Base-by-base conservation (phyloP, 83 land plant genomes). In the Diphasiastrum complanatum region DNA sequence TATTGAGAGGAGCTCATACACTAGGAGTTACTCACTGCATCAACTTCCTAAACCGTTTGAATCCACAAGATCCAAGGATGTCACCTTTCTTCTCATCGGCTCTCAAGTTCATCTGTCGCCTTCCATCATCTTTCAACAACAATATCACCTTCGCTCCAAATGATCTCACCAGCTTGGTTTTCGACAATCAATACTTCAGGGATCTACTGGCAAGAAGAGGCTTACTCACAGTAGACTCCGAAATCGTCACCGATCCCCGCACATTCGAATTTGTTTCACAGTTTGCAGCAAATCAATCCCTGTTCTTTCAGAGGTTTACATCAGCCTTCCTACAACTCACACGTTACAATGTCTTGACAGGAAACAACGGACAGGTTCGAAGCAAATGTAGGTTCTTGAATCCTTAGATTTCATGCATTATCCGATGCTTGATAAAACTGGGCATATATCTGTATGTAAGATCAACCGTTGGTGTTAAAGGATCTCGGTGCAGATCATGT, bases 1-100 rank as follows among this genome's bases (percentile, higher is more conserved):
- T n/a, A n/a, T n/a, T n/a, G n/a, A 14, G 14, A 55, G 59, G 59
- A 27, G 59, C 59, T 10, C 59, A 55, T 35, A 55, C 59, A 6
- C 26, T 55, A 11, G 59, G 59, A 33, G 59, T 55, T 6, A 35
- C 35, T n/a, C 59, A 55, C 35, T 55, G 59, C 19, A 35, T 55
- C 18, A 55, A 55, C 34, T 27, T 55, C 6, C 35, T 55, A 30
- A 55, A 55, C 19, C 34, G 59, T 26, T 19, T 55, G 14, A 27
- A 55, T 19, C 59, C 59, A 6, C 20, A 30, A 27, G 59, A 55
- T 30, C n/a, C 34, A 14, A 30, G 28, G 31, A 27, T 55, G 34
- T 31, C 35, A 30, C 16, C 31, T 11, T 14, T 55, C 14, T 55
- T 20, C 19, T 31, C 59, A 26, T 31, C 35, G 27, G n/a, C 18